Percentiles rank a stretch among this genome's conserved stretches.
These are phyloP conservation scores for Exserohilum rostratum DNA, from an alignment of 2,329 filamentous ascomycete genomes.

Conservation along the genomic window DNA sequence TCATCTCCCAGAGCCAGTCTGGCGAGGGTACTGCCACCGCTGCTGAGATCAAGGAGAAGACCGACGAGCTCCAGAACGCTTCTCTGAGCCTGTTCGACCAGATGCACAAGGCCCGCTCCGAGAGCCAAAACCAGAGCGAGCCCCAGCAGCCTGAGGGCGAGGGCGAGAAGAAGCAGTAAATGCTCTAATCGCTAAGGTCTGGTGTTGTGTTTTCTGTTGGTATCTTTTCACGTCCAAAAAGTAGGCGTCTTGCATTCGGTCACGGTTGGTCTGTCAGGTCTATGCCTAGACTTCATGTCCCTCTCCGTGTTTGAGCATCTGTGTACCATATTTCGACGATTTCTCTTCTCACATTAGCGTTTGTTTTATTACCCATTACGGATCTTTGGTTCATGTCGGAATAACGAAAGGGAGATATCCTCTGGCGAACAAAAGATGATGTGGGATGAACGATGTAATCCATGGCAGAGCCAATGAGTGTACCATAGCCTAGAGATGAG, in stretches of 20 bases:
- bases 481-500: slow-evolving; percentile 38
- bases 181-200: slow-evolving; percentile 24
- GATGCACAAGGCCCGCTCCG: slow-evolving; percentile 95
- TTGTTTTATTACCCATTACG: slow-evolving; percentile 40
- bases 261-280: slow-evolving; percentile 34
- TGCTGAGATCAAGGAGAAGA: slow-evolving; percentile 97
- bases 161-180: slow-evolving; percentile 75
- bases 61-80: slow-evolving; percentile 94
- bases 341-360: slow-evolving; percentile 37
- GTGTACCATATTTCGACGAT: slow-evolving; percentile 45
- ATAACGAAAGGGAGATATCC: slow-evolving; percentile 32
- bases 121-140: slow-evolving; percentile 57
- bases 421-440: slow-evolving; percentile 25
- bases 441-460: slow-evolving; percentile 27
- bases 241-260: slow-evolving; percentile 49
- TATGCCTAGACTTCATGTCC: slow-evolving; percentile 40
- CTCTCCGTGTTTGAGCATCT: slow-evolving; percentile 31
- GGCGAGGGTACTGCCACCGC: slow-evolving; percentile 86
- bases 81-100: slow-evolving; percentile 98
- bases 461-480: slow-evolving; percentile 26
- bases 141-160: slow-evolving; percentile 58
- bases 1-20: slow-evolving; percentile 91
- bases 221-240: slow-evolving; percentile 40
- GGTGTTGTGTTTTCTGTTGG: slow-evolving; percentile 31
- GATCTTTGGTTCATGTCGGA: slow-evolving; percentile 27